Evolutionary conservation across 176 grass and related monocot genomes (phyloP), one percentile per base, ranked within the genome.

Genomic region (Chrysopogon serrulatus): DNA sequence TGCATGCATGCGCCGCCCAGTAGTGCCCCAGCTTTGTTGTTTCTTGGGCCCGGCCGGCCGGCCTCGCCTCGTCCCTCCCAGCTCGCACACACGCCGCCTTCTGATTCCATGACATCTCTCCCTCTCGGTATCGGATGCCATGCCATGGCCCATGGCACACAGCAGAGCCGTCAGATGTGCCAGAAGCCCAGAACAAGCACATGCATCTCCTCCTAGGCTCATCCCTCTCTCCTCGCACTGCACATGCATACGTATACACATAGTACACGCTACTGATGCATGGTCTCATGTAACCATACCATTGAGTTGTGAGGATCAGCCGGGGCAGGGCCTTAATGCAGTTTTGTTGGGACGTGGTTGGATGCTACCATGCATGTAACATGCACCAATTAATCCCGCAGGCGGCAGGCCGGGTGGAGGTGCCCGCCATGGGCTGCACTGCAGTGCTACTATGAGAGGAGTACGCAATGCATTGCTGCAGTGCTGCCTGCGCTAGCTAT

Each of bases 331-430:
- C 69, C 74, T 83, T 86, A 83, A 83, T 61, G 74, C 88, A 45
- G 44, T 61, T 83, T 83, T 79, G 88, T 87, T 90, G 61, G 80
- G 89, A 62, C 78, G 84, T 84, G 75, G 40, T 80, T 84, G 75
- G 88, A 79, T 78, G 67, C 43, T 85, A n/a, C n/a, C n/a, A n/a
- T 81, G 54, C 53, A 66, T 43, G 73, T 78, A 74, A 73, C 74
- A 83, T 79, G 74, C 74, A 33, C 76, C 82, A 68, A 80, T 89
- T 84, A 75, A 80, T 33, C 87, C 36, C 27, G 48, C 33, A 86
- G 47, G 59, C n/a, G 49, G 48, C 19, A 14, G n/a, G 79, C 5
- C 6, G 62, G 60, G 30, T 26, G 71, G 62, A 33, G 60, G 47
- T 57, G 59, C n/a, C n/a, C n/a, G 28, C 44, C 73, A 78, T 71